Percentiles rank a stretch among this genome's conserved stretches.
Evolutionary conservation across 179 eudicot species (phyloP).

Genomic region (Beta macrorhiza): DNA sequence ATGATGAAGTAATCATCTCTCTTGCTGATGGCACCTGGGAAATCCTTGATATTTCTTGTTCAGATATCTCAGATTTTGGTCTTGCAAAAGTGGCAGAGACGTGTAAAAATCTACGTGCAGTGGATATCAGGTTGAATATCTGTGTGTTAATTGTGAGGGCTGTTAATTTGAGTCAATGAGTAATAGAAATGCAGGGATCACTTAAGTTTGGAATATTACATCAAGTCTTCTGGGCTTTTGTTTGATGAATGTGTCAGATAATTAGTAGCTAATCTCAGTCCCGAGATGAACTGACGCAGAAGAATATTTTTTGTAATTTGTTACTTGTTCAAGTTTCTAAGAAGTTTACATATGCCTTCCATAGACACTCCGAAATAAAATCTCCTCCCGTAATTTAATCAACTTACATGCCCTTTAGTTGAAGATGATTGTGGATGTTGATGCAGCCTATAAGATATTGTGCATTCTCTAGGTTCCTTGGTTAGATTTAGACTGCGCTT

Average conservation of each 20-base stretch:
- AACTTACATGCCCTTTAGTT: background rate
- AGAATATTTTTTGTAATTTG: background rate
- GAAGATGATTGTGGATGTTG: background rate
- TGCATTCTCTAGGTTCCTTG: background rate
- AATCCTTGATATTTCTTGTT: constrained; percentile 74
- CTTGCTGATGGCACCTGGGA: constrained; percentile 82
- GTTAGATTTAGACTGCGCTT: background rate
- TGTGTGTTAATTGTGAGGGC: background rate
- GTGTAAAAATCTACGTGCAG: constrained; percentile 63
- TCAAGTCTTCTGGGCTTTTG: background rate
- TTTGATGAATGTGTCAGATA: background rate
- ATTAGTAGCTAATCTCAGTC: background rate
- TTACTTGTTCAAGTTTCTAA: background rate
- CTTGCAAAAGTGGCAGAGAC: constrained; percentile 56
- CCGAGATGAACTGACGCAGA: background rate
- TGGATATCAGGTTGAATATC: constrained; percentile 80
- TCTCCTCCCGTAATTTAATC: background rate
- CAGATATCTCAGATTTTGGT: constrained; percentile 82
- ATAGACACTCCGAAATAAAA: background rate
- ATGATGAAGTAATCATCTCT: constrained; percentile 58
- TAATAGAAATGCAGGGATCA: background rate
- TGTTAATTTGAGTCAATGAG: background rate
- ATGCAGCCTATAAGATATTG: background rate
- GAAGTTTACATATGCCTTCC: background rate
- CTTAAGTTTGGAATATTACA: background rate